Evolutionary conservation across 306 rosid species (phyloP).

Genomic region (Cyamopsis tetragonoloba): DNA sequence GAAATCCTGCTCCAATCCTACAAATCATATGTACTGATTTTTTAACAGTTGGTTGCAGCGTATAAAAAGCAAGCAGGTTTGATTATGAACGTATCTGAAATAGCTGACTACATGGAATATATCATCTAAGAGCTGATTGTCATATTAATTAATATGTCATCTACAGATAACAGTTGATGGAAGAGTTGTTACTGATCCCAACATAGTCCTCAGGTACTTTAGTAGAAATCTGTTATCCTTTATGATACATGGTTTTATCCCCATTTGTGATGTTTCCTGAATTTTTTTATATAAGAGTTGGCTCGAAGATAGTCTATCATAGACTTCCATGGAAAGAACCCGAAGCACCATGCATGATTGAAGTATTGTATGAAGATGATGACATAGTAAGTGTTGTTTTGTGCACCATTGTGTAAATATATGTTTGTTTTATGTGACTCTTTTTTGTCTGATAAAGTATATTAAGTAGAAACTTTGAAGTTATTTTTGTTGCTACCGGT

Average conservation of each 20-base stretch:
- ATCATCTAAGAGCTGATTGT: constrained; percentile 8
- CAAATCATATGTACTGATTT: constrained; percentile 21
- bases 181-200: constrained; percentile 55
- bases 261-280: not conserved
- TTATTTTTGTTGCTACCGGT: not conserved
- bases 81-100: constrained; percentile 28
- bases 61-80: constrained; percentile 72
- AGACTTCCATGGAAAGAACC: constrained; percentile 94
- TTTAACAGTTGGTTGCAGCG: constrained; percentile 91
- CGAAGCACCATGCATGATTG: constrained; percentile 59
- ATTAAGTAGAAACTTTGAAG: not conserved
- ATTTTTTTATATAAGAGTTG: constrained; percentile 39
- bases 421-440: constrained; percentile 1
- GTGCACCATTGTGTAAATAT: not conserved
- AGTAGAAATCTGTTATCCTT: not conserved
- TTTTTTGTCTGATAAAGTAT: not conserved
- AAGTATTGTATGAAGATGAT: constrained; percentile 70
- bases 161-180: constrained; percentile 70
- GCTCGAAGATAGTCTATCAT: constrained; percentile 69
- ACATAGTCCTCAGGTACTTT: constrained; percentile 59
- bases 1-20: not conserved
- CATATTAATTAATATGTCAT: constrained; percentile 28
- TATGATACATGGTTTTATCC: not conserved
- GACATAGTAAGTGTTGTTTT: constrained; percentile 55
- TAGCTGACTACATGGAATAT: not conserved